Evolutionary conservation across 768 basidiomycete genomes (phyloP).

Genomic region (Hericium alpestre): DNA sequence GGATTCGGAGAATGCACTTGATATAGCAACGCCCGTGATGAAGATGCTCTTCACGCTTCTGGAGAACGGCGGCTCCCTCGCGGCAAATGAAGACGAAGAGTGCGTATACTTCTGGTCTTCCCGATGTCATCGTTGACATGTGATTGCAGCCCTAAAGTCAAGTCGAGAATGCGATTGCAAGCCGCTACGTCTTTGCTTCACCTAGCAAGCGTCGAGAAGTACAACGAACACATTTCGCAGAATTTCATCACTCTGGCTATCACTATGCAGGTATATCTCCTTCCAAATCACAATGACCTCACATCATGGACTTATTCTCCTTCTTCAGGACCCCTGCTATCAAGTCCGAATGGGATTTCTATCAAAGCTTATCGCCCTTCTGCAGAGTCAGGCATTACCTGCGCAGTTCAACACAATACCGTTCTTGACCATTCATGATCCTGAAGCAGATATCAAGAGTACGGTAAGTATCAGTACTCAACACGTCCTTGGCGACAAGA

Average conservation of each 20-base stretch:
- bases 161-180: slow-evolving; percentile 73
- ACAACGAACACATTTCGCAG: slow-evolving; percentile 42
- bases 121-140: slow-evolving; percentile 9
- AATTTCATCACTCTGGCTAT: slow-evolving; percentile 65
- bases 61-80: slow-evolving; percentile 55
- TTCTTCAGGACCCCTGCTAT: slow-evolving; percentile 70
- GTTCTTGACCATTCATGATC: slow-evolving; percentile 86
- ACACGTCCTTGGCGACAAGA: not conserved
- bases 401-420: slow-evolving; percentile 73
- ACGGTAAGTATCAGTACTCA: slow-evolving; percentile 37
- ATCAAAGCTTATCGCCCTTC: slow-evolving; percentile 54
- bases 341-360: slow-evolving; percentile 76
- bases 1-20: slow-evolving; percentile 42
- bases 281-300: not conserved
- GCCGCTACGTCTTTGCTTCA: slow-evolving; percentile 76
- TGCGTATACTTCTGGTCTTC: slow-evolving; percentile 19
- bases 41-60: slow-evolving; percentile 69
- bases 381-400: slow-evolving; percentile 56
- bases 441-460: slow-evolving; percentile 67
- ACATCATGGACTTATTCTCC: not conserved
- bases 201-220: slow-evolving; percentile 50
- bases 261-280: slow-evolving; percentile 55
- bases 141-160: slow-evolving; percentile 40
- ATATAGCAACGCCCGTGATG: slow-evolving; percentile 65
- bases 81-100: slow-evolving; percentile 42